Evolutionary conservation across 2,329 filamentous ascomycete genomes (phyloP), one percentile per base, ranked within the genome.

Genomic region (Acrocalymma vagum): DNA sequence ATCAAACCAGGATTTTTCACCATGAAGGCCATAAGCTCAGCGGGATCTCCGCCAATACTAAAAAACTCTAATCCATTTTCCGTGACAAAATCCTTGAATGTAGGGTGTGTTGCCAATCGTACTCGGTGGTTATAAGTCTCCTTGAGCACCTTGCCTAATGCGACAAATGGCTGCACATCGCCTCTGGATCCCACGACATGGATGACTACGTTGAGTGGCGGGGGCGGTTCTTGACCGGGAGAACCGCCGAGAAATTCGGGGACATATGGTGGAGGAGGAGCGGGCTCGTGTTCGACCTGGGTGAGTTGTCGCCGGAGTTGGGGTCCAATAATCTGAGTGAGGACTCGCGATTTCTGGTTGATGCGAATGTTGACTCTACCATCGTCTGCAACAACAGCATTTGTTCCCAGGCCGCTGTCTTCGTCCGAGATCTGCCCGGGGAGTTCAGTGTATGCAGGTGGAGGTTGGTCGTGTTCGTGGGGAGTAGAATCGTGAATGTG

Each of bases 1-100:
- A 95, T 90, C 21, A 95, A 74, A 0, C 90, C 88, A 0, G 90
- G 89, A 54, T 94, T 88, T 69, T 92, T 92, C 29, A 94, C 90
- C 90, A 95, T 95, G 59, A 93, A 95, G 3, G 90, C 88, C 76
- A 78, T 78, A 25, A 78, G 66, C 45, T 74, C 70, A 9, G 74
- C 65, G 10, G 76, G 76, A 47, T 78, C 76, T 4, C 75, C 76
- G 13, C 75, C 74, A 42, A 78, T 78, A 45, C 69, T 76, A 80
- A 51, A 51, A 58, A 78, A 78, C 39, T 78, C 76, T 21, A 78
- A 51, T 2, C 75, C 75, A 53, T 77, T 75, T 45, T 78, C 73
- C 9, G 62, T 67, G 7, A 78, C 74, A 41, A 78, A 78, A 35
- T 73, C 65, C 46, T 73, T 72, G 62, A 78, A 78, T 2, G 66